Evolutionary conservation across 148 eudicot species (phyloP).

Genomic region (Spergularia marina): DNA sequence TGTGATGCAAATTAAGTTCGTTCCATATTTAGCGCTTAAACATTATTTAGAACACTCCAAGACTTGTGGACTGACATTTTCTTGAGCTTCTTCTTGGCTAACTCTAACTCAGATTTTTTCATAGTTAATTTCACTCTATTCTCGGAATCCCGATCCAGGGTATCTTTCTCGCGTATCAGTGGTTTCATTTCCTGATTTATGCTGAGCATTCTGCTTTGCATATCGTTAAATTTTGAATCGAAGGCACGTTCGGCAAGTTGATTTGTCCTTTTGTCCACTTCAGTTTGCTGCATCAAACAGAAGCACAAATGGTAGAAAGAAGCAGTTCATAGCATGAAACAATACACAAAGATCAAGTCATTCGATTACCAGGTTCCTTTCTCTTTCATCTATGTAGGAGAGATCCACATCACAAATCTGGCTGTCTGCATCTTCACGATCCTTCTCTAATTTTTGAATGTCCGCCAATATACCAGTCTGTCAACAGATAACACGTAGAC

Average conservation of each 20-base stretch:
- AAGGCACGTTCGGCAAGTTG: slow-evolving; percentile 56
- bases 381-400: slow-evolving; percentile 60
- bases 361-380: slow-evolving; percentile 53
- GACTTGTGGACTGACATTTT: slow-evolving; percentile 56
- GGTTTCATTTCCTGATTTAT: slow-evolving; percentile 49
- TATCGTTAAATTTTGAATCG: slow-evolving; percentile 34
- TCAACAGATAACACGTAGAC: slow-evolving; percentile 9
- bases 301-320: slow-evolving; percentile 2
- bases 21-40: neutral
- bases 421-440: slow-evolving; percentile 54
- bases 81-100: slow-evolving; percentile 53
- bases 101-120: slow-evolving; percentile 64
- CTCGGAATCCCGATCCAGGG: slow-evolving; percentile 60
- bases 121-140: slow-evolving; percentile 60
- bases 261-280: slow-evolving; percentile 57
- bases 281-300: slow-evolving; percentile 46
- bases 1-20: neutral
- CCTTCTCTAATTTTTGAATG: slow-evolving; percentile 52
- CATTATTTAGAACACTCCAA: neutral
- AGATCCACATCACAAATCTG: slow-evolving; percentile 48
- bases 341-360: slow-evolving; percentile 1
- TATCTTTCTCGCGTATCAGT: slow-evolving; percentile 54
- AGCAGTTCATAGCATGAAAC: neutral
- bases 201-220: slow-evolving; percentile 39
- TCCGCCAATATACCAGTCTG: slow-evolving; percentile 50